These are phyloP conservation scores for Yamadazyma songkhlaensis DNA, from an alignment of 1,139 yeast species.

Conservation along the genomic window DNA sequence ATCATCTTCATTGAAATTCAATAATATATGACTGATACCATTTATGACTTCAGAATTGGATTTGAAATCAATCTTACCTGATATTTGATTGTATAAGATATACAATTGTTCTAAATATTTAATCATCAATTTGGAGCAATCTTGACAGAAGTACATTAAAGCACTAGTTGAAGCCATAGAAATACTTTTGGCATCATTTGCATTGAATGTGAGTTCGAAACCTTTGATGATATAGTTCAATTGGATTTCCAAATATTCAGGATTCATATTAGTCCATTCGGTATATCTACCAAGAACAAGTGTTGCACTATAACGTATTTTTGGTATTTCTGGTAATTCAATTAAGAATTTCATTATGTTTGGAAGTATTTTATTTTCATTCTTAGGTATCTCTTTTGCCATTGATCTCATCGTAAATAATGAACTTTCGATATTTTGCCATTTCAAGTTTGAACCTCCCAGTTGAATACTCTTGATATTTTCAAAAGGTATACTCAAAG, in stretches of 20 bases:
- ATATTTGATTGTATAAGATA: constrained; percentile 68
- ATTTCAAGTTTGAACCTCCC: constrained; percentile 29
- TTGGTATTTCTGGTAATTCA: constrained; percentile 79
- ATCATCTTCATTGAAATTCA: constrained; percentile 42
- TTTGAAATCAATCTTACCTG: constrained; percentile 55
- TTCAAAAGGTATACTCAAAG: constrained; percentile 62
- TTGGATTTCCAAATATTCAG: constrained; percentile 78
- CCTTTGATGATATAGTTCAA: constrained; percentile 82
- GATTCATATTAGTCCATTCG: constrained; percentile 89
- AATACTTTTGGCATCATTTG: constrained; percentile 44
- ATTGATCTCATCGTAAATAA: constrained; percentile 86
- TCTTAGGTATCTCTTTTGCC: constrained; percentile 83
- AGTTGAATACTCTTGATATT: constrained; percentile 42
- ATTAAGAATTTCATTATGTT: constrained; percentile 69
- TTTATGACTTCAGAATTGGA: constrained; percentile 81
- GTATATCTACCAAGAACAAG: constrained; percentile 92
- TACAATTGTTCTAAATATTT: constrained; percentile 74
- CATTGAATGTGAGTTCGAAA: constrained; percentile 30
- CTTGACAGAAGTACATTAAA: constrained; percentile 90
- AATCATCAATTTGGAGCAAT: constrained; percentile 70
- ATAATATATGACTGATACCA: constrained; percentile 84
- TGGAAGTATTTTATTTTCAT: constrained; percentile 71
- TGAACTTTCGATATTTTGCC: constrained; percentile 94
- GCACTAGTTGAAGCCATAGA: constrained; percentile 91
- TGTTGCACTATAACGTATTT: constrained; percentile 88